These are phyloP conservation scores for Teunomyces pallodes DNA, from an alignment of 805 yeast genomes.

Conservation along the genomic window DNA sequence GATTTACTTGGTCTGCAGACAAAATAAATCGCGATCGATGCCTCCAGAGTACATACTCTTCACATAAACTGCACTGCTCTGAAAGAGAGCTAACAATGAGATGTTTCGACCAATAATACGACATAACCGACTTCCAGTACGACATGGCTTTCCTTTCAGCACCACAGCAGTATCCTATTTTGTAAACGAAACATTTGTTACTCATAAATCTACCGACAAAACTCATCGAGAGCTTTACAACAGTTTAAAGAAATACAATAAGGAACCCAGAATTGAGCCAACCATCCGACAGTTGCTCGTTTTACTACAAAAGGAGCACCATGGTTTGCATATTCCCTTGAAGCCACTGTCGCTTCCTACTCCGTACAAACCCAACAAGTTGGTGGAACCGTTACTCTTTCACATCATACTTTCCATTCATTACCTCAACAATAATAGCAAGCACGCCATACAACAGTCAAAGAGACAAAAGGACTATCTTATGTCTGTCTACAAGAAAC, in stretches of 20 bases:
- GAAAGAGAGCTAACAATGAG: background rate
- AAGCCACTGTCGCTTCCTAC: conserved; percentile 8
- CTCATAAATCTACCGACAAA: conserved; percentile 7
- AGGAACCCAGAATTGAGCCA: conserved; percentile 10
- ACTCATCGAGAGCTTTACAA: conserved; percentile 15
- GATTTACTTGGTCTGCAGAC: background rate
- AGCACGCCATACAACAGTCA: background rate
- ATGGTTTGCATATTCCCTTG: background rate
- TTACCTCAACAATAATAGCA: background rate
- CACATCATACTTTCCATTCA: conserved; percentile 5
- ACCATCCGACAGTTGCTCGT: conserved; percentile 11
- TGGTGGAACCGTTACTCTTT: conserved; percentile 5
- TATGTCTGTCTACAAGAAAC: background rate
- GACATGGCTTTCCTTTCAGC: background rate
- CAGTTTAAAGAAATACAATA: conserved; percentile 13
- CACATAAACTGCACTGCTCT: background rate
- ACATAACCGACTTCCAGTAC: background rate
- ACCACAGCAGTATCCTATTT: background rate
- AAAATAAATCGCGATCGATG: conserved; percentile 1
- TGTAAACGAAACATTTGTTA: background rate
- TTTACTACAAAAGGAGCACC: conserved; percentile 4
- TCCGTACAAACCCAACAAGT: conserved; percentile 7
- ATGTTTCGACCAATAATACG: background rate
- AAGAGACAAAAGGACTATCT: conserved; percentile 1
- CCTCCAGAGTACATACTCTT: background rate